Evolutionary conservation across 768 basidiomycete genomes (phyloP), one percentile per base, ranked within the genome.

Genomic region (Tricholoma hemisulphureum): DNA sequence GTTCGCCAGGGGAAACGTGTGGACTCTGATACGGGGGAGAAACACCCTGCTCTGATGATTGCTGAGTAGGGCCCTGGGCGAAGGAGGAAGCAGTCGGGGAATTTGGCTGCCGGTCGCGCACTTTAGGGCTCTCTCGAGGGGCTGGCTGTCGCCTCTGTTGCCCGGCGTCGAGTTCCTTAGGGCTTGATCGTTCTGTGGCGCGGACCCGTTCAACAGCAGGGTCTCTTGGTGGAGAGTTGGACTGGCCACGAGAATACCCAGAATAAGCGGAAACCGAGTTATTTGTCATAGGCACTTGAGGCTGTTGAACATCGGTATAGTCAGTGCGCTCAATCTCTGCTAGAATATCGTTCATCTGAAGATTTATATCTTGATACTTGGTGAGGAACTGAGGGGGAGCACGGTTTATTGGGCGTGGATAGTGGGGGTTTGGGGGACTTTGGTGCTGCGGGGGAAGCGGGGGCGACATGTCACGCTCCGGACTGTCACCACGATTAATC

Each of bases 311-410:
- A 69, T 88, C 85, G n/a, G 84, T 85, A 59, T 82, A 72, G 69
- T 88, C 85, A n/a, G 85, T 85, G 41, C 83, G 80, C 65, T 90
- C 88, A 59, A 89, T 86, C 60, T 89, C 86, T 29, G 83, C 84
- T 70, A 89, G 74, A 26, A 89, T 76, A 32, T 83, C 82, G 0
- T 87, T 87, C 78, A 89, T 81, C 51, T 86, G 80, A 34, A 63
- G 62, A 2, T 84, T 83, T 65, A 80, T 64, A 10, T 75, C 70
- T 39, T 83, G 80, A 65, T 80, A 84, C 56, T 83, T 81, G 0
- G 76, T 71, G 18, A 87, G 78, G 66, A 88, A 87, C 26, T 78
- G 80, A 10, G 82, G 78, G 3, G 80, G 77, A 0, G 81, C 76
- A 48, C 86, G 84, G 66, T 81, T 80, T 51, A 86, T 78, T 2